These are phyloP conservation scores for Solanum acaule DNA, from an alignment of 257 asterid genomes.

Conservation along the genomic window DNA sequence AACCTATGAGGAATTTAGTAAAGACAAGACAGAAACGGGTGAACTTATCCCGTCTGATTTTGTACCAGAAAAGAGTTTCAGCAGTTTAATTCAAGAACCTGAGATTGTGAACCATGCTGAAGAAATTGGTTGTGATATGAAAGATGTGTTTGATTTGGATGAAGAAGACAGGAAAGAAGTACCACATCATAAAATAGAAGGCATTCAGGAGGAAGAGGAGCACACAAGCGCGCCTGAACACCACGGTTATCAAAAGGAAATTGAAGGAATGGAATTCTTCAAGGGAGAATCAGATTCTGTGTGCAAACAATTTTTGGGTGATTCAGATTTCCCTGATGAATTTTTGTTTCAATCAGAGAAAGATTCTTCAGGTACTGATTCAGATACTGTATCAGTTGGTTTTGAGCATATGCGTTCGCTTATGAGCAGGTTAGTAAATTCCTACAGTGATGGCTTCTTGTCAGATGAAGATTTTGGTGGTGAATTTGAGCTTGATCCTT, in stretches of 20 bases:
- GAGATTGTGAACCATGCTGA: slow-evolving; percentile 4
- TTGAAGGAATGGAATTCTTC: background rate
- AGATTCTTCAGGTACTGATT: slow-evolving; percentile 9
- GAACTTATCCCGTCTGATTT: slow-evolving; percentile 14
- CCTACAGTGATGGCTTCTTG: slow-evolving; percentile 38
- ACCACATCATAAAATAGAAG: background rate
- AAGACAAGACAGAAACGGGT: slow-evolving; percentile 12
- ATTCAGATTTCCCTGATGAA: slow-evolving; percentile 10
- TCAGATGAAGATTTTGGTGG: slow-evolving; percentile 51
- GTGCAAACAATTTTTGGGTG: background rate
- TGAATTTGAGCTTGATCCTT: slow-evolving; percentile 13
- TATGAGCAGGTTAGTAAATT: slow-evolving; percentile 20
- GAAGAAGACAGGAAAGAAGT: background rate
- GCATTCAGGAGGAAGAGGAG: background rate
- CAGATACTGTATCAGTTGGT: slow-evolving; percentile 27
- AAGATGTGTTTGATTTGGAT: background rate
- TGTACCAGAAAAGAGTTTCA: slow-evolving; percentile 8
- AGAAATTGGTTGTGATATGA: background rate
- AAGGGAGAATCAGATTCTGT: background rate
- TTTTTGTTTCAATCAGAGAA: slow-evolving; percentile 2
- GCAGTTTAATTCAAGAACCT: slow-evolving; percentile 13
- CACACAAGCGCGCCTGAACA: background rate
- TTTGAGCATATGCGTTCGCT: slow-evolving; percentile 18
- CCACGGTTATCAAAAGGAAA: background rate
- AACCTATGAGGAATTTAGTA: slow-evolving; percentile 49